Percentiles rank a stretch among this genome's conserved stretches.
Evolutionary conservation across 257 asterid species (phyloP).

Genomic region (Plantago ovata): DNA sequence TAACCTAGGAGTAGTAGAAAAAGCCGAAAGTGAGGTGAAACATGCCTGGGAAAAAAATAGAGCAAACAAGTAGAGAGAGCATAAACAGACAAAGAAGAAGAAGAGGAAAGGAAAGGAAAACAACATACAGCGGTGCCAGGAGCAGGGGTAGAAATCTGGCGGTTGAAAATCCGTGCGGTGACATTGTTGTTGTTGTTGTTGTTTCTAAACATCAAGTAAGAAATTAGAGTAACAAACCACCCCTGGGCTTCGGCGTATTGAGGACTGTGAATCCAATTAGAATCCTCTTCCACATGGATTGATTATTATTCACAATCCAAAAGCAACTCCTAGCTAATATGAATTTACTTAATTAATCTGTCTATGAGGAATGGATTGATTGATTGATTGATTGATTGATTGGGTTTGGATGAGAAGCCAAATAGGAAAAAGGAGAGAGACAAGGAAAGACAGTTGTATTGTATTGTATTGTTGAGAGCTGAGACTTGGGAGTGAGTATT

Average conservation of each 20-base stretch:
- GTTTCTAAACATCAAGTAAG: slow-evolving; percentile 71
- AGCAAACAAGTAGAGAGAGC: not conserved
- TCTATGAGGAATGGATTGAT: too few relatives aligned
- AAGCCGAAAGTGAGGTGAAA: slow-evolving; percentile 6
- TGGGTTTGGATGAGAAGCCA: not conserved
- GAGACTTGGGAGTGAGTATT: too few relatives aligned
- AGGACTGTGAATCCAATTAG: not conserved
- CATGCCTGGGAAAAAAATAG: not conserved
- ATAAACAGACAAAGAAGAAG: slow-evolving; percentile 4
- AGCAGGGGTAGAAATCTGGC: slow-evolving; percentile 86
- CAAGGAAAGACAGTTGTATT: not conserved
- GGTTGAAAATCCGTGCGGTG: slow-evolving; percentile 94
- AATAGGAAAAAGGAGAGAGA: not conserved
- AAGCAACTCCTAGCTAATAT: too few relatives aligned
- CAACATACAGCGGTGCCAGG: slow-evolving; percentile 93
- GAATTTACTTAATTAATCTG: too few relatives aligned
- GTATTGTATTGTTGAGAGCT: too few relatives aligned
- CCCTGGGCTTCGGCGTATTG: too few relatives aligned
- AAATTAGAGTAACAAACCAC: too few relatives aligned
- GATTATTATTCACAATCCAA: too few relatives aligned
- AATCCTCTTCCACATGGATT: not conserved
- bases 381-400: not conserved
- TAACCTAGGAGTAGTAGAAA: too few relatives aligned
- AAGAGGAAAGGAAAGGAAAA: slow-evolving; percentile 9
- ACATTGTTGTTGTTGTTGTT: slow-evolving; percentile 92